Percentiles rank a stretch among this genome's conserved stretches.
These are phyloP conservation scores for Xylaria longipes DNA, from an alignment of 495 filamentous ascomycete species.

Conservation along the genomic window DNA sequence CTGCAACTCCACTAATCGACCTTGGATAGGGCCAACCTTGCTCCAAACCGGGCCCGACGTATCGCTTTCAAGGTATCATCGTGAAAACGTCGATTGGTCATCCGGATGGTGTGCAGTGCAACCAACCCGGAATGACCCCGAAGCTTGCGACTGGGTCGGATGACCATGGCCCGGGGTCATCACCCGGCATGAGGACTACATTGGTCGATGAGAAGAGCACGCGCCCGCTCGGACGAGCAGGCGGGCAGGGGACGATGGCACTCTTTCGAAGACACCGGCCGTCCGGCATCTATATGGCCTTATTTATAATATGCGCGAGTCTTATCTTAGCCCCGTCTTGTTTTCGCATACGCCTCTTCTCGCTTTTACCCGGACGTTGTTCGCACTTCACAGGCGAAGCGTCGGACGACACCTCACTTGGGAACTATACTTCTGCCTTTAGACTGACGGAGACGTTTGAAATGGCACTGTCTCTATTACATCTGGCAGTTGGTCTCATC, in stretches of 20 bases:
- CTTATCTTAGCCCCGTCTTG: not conserved
- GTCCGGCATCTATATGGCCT: conserved; percentile 5
- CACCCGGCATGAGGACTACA: conserved; percentile 4
- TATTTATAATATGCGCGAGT: conserved; percentile 7
- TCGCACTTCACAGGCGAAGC: not conserved
- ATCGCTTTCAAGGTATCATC: conserved; percentile 9
- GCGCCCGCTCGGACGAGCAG: conserved; percentile 1
- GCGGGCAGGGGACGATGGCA: not conserved
- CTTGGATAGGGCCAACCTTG: conserved; percentile 3
- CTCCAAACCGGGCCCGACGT: not conserved
- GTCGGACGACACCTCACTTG: not conserved
- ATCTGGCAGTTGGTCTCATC: not conserved
- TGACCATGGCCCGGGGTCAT: conserved; percentile 2
- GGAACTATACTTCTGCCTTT: not conserved
- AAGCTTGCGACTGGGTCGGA: conserved; percentile 12
- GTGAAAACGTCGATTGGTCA: conserved; percentile 14
- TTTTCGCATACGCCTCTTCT: not conserved
- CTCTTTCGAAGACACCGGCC: not conserved
- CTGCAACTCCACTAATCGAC: not conserved
- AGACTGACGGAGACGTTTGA: not conserved
- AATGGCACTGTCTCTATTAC: conserved; percentile 1
- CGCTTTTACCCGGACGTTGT: conserved; percentile 5
- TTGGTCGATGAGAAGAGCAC: conserved; percentile 7
- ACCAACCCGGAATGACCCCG: conserved; percentile 17
- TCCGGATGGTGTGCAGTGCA: not conserved